Conservation (phyloP, 306 rosid genomes). For the Cucurbita pepo region DNA sequence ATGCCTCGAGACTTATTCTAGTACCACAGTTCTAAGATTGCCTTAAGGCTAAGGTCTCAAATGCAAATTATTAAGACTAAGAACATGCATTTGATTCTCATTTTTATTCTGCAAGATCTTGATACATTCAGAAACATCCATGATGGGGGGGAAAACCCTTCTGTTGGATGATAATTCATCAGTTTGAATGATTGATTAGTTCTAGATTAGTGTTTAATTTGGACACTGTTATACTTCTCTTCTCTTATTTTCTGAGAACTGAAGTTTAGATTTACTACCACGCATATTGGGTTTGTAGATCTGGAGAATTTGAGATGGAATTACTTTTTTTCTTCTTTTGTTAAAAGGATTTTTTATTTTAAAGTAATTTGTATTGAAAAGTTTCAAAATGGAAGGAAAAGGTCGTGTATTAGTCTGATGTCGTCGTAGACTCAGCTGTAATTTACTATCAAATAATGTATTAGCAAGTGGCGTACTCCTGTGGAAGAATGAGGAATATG, state of each 20-base stretch:
- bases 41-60: neutral
- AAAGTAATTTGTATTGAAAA: neutral
- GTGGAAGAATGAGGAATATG: neutral
- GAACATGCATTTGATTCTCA: neutral
- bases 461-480: neutral
- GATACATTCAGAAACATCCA: neutral
- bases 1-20: neutral
- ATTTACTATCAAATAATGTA: neutral
- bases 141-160: neutral
- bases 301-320: neutral
- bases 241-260: neutral
- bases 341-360: neutral
- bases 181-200: neutral
- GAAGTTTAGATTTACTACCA: neutral
- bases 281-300: neutral
- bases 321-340: neutral
- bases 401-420: neutral
- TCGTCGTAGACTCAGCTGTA: neutral
- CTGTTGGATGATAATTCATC: neutral
- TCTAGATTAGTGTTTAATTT: neutral
- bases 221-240: neutral
- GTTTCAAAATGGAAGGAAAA: neutral
- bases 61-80: neutral
- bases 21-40: neutral
- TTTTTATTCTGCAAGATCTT: neutral